Evolutionary conservation across 108 stramenopile genomes (phyloP), one percentile per base, ranked within the genome.

Genomic region (Cyclostephanos tholiformis): DNA sequence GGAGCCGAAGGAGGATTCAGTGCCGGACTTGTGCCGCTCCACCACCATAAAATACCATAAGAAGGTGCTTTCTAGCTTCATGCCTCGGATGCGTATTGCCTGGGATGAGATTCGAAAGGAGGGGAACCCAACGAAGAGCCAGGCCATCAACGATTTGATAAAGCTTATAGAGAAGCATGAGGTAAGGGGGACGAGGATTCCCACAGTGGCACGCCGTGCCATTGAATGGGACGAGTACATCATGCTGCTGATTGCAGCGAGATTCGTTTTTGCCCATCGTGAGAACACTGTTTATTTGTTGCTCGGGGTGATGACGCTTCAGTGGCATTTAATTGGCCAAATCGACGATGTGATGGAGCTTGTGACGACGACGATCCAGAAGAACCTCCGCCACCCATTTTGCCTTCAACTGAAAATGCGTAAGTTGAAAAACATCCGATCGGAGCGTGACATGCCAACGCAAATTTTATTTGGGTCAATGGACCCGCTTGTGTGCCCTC

Each of bases 191-290:
- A 36, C 44, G 49, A 53, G 67, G 51, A 36, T 58, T 23, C 20
- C 53, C 4, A 23, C 67, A 12, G 8, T 11, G 22, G 67, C 67
- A 10, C 56, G 57, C 43, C 52, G 67, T 35, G 9, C 67, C 16
- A n/a, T 69, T 32, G 67, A 69, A 59, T 58, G 23, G 50, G 16
- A 69, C 9, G 67, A 69, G 36, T 69, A 44, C 25, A 55, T 69
- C 12, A 20, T 17, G 16, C 16, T 64, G n/a, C 23, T 64, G 32
- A 41, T 43, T 39, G 16, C 41, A 23, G 23, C 41, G 8, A 41
- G 63, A 6, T 11, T 6, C 11, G 23, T 64, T 41, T 64, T 39
- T 64, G n/a, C 63, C 23, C 20, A 53, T 23, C 23, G 39, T 10
- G 20, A 23, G 23, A 11, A 17, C 14, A 11, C 6, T 3, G 11